Percentiles rank a stretch among this genome's conserved stretches.
These are phyloP conservation scores for Drechslera avenae DNA, from an alignment of 2,329 filamentous ascomycete genomes.

Conservation along the genomic window DNA sequence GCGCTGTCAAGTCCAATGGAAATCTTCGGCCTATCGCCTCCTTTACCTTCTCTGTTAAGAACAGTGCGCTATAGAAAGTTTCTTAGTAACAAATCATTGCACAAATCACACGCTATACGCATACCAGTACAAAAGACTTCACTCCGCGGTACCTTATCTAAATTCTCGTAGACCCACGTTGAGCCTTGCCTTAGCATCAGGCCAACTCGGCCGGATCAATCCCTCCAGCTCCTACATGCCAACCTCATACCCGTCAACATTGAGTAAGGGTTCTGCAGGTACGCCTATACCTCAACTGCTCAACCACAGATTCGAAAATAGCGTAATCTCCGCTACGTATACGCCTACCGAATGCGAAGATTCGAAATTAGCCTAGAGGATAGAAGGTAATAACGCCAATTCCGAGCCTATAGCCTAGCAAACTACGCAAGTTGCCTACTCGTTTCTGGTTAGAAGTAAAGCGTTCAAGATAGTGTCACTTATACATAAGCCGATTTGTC, in stretches of 20 bases:
- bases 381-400: not conserved
- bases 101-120: not conserved
- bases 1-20: too few relatives aligned
- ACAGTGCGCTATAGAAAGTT: not conserved
- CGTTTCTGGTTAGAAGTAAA: not conserved
- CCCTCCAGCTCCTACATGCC: too few relatives aligned
- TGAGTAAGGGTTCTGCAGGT: too few relatives aligned
- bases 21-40: too few relatives aligned
- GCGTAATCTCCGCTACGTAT: not conserved
- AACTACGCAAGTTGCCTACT: not conserved
- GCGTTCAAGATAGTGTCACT: not conserved
- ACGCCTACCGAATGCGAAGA: not conserved
- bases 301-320: too few relatives aligned
- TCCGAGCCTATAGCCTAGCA: not conserved
- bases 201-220: too few relatives aligned
- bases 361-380: not conserved
- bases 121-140: too few relatives aligned
- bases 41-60: not conserved
- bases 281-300: too few relatives aligned
- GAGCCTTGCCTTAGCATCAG: too few relatives aligned
- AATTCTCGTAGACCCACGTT: too few relatives aligned
- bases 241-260: too few relatives aligned
- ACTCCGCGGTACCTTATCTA: too few relatives aligned
- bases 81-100: not conserved
- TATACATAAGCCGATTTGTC: not conserved